Percentiles rank a stretch among this genome's conserved stretches.
These are phyloP conservation scores for Breviolum minutum DNA, from an alignment of 73 alveolate genomes.

Conservation along the genomic window DNA sequence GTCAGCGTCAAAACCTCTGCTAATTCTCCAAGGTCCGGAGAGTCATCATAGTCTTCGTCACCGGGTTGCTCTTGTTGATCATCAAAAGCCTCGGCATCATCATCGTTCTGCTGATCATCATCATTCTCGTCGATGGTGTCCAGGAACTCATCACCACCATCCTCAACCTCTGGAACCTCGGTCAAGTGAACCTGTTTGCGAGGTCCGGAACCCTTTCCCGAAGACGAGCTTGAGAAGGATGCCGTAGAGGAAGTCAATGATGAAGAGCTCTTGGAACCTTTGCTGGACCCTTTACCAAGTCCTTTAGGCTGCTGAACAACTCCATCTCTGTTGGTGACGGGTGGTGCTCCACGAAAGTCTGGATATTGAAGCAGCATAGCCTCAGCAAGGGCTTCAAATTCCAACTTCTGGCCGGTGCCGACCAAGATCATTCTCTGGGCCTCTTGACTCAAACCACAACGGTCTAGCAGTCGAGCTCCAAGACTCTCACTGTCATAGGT, in stretches of 20 bases:
- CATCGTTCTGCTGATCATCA: too few species aligned
- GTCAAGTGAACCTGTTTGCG: too few species aligned
- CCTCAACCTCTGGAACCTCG: too few species aligned
- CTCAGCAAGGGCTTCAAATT: background rate
- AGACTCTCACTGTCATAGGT: background rate
- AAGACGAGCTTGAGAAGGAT: background rate
- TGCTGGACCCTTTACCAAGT: background rate
- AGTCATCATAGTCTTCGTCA: too few species aligned
- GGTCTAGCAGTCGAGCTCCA: background rate
- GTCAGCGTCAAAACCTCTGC: background rate
- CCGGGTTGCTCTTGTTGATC: too few species aligned
- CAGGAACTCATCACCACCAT: too few species aligned
- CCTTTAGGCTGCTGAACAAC: too few species aligned
- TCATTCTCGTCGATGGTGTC: too few species aligned
- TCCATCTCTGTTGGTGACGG: background rate
- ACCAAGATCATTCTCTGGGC: background rate
- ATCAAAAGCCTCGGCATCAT: too few species aligned
- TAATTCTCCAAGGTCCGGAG: background rate
- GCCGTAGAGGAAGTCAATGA: background rate
- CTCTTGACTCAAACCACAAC: background rate
- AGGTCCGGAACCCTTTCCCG: too few species aligned
- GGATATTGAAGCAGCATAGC: background rate
- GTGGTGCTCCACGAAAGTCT: background rate
- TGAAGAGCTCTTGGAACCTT: background rate
- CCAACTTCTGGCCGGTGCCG: background rate